A percentile compares a stretch with the other conserved stretches of the same genome.
Conservation (phyloP, 2,329 filamentous ascomycete species). For the Aspergillus texensis region DNA sequence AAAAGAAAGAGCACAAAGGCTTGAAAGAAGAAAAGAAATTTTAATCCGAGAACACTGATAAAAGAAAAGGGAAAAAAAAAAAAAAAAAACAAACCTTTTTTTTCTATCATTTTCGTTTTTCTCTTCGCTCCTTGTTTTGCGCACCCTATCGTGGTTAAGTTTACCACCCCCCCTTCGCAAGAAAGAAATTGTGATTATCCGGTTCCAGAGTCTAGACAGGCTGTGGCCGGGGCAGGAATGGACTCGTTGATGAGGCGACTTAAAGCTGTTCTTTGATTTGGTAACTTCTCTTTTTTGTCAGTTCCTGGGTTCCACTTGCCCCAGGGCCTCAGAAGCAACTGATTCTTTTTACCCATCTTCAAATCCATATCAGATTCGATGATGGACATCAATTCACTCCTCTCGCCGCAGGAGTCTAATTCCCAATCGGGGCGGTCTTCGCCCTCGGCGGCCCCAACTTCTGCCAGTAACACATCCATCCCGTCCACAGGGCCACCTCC, state of each 20-base stretch:
- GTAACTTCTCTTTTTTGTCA: conserved; percentile 10
- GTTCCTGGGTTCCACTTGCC: conserved; percentile 10
- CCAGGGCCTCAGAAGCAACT: conserved; percentile 19
- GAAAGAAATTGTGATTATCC: conserved; percentile 1
- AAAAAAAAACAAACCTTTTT: background rate
- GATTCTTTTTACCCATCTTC: conserved; percentile 18
- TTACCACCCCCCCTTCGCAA: background rate
- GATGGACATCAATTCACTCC: conserved; percentile 52
- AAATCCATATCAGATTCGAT: conserved; percentile 18
- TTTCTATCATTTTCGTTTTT: background rate
- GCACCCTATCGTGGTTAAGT: background rate
- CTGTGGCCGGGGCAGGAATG: conserved; percentile 38
- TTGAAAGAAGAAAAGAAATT: background rate
- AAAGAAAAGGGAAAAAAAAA: background rate
- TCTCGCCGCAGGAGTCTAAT: conserved; percentile 48
- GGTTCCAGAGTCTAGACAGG: conserved; percentile 24
- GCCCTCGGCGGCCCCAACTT: conserved; percentile 28
- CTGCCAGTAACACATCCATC: conserved; percentile 29
- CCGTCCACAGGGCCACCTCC: conserved; percentile 34
- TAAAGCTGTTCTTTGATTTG: conserved; percentile 30
- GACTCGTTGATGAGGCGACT: conserved; percentile 37
- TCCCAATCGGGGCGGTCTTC: conserved; percentile 40
- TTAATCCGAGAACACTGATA: background rate
- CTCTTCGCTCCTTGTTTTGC: conserved; percentile 5
- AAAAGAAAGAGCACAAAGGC: conserved; percentile 2